These are phyloP conservation scores for Lathyrus oleraceus DNA, from an alignment of 306 rosid genomes.

Conservation along the genomic window DNA sequence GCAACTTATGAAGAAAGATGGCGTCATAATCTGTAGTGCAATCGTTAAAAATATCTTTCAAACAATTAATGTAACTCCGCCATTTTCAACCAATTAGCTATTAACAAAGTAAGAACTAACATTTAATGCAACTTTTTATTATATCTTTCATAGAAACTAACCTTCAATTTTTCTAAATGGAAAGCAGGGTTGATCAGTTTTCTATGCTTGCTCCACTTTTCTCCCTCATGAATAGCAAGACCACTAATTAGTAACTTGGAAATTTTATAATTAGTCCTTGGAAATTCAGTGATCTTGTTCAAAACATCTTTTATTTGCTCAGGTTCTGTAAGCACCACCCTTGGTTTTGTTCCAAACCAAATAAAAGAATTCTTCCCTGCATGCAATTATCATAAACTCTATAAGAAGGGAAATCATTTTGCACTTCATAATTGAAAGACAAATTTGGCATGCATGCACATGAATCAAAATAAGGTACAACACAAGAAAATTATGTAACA, in stretches of 20 bases:
- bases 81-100: no score
- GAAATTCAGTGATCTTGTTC: not conserved
- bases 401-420: no score
- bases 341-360: not conserved
- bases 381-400: not conserved
- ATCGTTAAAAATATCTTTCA: not conserved
- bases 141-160: no score
- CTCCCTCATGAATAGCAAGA: not conserved
- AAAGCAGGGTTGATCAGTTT: not conserved
- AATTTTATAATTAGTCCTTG: not conserved
- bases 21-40: conserved; percentile 17
- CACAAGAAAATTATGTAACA: no score
- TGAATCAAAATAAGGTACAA: no score
- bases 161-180: conserved; percentile 1
- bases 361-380: conserved; percentile 3
- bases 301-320: not conserved
- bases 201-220: not conserved
- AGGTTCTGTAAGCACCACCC: not conserved
- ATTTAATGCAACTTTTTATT: no score
- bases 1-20: conserved; percentile 33
- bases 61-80: no score
- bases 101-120: no score
- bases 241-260: not conserved
- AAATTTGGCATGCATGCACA: no score
- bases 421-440: no score